Conservation (phyloP, 2,329 filamentous ascomycete genomes). For the Claviceps africana region DNA sequence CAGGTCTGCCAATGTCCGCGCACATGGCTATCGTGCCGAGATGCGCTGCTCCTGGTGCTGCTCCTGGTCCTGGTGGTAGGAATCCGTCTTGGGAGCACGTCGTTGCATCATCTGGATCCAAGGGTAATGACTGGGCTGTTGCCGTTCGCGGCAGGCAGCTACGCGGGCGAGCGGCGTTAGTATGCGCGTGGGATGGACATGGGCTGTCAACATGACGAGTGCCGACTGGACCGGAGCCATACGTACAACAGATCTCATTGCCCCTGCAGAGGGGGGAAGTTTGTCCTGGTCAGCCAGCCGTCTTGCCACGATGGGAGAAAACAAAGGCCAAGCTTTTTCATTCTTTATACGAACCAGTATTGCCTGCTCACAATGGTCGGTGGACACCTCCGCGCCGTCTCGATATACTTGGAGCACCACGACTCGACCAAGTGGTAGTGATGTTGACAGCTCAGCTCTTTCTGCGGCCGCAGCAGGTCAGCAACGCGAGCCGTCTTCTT, state of each 20-base stretch:
- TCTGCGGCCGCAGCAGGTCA: slow-evolving; percentile 17
- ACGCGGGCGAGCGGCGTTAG: slow-evolving; percentile 9
- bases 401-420: slow-evolving; percentile 31
- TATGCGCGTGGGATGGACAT: not conserved
- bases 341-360: slow-evolving; percentile 24
- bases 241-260: slow-evolving; percentile 31
- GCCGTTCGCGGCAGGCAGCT: slow-evolving; percentile 27
- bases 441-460: slow-evolving; percentile 36
- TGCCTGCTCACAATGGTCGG: slow-evolving; percentile 31
- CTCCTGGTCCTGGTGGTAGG: no score
- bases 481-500: not conserved
- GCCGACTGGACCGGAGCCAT: not conserved
- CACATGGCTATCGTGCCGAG: slow-evolving; percentile 14
- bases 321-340: no score
- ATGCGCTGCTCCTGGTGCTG: no score
- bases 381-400: slow-evolving; percentile 28
- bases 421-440: slow-evolving; percentile 36
- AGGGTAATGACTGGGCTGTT: slow-evolving; percentile 23
- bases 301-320: no score
- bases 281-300: not conserved
- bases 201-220: not conserved
- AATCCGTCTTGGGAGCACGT: slow-evolving; percentile 16
- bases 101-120: slow-evolving; percentile 25
- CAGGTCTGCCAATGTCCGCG: no score
- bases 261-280: slow-evolving; percentile 17